Evolutionary conservation across 1,284 basidiomycete genomes (phyloP), one percentile per base, ranked within the genome.

Genomic region (Austroboletus novae-zelandiae): DNA sequence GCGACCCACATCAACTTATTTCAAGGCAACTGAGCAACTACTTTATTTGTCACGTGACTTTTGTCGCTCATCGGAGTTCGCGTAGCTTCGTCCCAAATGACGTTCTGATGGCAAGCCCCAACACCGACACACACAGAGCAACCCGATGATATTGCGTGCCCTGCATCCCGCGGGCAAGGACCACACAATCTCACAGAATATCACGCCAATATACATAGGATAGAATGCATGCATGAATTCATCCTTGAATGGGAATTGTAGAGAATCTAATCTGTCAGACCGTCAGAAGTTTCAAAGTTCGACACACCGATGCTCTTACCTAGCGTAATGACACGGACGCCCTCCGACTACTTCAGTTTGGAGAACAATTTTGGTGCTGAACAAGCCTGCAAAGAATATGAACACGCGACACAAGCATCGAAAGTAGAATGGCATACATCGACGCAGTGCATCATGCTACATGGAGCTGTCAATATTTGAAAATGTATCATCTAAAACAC

Each of bases 401-500:
- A 58, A 27, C 25, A 47, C 32, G 14, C 32, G 40, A 13, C 18
- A 35, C 42, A 10, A 42, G 20, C 4, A 14, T 5, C 6, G 30
- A 30, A 41, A 20, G 52, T 40, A 23, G 23, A 14, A 40, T 9
- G 34, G 75, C 84, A 53, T 71, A 92, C 90, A 60, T 94, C 90
- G 55, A 86, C 88, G 64, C 91, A 93, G 74, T 94, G 91, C 89
- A 94, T 92, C 83, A 90, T 80, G 71, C 89, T 91, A 60, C 23
- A 53, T 32, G 41, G 49, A 10, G 1, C 15, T 13, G 34, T 68
- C 9, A 67, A 39, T 34, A 32, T 44, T 27, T 27, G 25, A 27
- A 27, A 27, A 27, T 27, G 25, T 6, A 27, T 27, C 6, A 7
- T 7, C 25, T 7, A 27, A 27, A 7, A 51, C 23, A 76, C 84